phyloP scores from a whole-genome alignment of 179 eudicot species.

The Silene coronaria region DNA sequence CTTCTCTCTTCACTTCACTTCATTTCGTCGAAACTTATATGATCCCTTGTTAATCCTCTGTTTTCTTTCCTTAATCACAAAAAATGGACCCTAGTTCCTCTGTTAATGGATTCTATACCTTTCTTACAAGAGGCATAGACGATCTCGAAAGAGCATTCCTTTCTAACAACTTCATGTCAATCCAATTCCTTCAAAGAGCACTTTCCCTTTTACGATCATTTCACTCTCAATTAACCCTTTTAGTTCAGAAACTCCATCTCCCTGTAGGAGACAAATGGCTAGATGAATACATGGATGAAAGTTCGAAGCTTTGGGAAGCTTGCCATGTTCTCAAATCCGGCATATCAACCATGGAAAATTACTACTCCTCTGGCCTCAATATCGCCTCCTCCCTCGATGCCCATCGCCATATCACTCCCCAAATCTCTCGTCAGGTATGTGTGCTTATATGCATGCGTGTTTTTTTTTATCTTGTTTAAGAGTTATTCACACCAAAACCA shows the following conservation, averaged over 20 bases:
- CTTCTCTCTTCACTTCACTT: constrained; percentile 12
- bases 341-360: constrained; percentile 64
- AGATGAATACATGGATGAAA: constrained; percentile 92
- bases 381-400: constrained; percentile 57
- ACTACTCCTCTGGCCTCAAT: constrained; percentile 54
- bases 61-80: neutral
- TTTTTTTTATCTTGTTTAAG: too few species aligned
- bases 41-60: constrained; percentile 13
- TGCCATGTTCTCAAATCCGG: constrained; percentile 68
- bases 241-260: constrained; percentile 85
- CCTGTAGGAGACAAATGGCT: constrained; percentile 93
- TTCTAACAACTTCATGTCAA: constrained; percentile 81
- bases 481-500: too few species aligned
- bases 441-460: neutral
- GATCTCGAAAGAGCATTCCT: constrained; percentile 67
- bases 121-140: constrained; percentile 72
- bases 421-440: constrained; percentile 58
- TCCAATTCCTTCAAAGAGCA: constrained; percentile 74
- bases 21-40: constrained; percentile 6
- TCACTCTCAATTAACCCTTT: constrained; percentile 63
- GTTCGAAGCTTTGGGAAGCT: constrained; percentile 83
- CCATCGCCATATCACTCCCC: constrained; percentile 48
- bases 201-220: constrained; percentile 75
- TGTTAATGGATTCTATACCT: constrained; percentile 85
- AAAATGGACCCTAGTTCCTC: constrained; percentile 70